These are phyloP conservation scores for Oryza nivara DNA, from an alignment of 176 grass and related monocot genomes.

Conservation along the genomic window DNA sequence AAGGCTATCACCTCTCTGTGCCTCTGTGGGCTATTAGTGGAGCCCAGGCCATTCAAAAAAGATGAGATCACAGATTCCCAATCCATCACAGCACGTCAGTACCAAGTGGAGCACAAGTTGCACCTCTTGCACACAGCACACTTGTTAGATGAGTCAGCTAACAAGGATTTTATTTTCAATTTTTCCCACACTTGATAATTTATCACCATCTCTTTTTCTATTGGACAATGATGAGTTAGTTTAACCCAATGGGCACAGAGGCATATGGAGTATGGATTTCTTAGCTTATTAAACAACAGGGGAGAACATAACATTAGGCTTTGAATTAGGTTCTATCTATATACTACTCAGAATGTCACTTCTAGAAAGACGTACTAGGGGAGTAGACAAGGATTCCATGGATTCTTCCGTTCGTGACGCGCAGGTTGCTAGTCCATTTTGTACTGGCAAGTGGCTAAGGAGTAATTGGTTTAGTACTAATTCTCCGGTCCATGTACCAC, in stretches of 20 bases:
- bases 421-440: background rate
- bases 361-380: background rate
- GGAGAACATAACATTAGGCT: background rate
- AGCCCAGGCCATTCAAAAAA: too few relatives aligned
- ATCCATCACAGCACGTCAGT: background rate
- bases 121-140: background rate
- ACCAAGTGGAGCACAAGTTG: constrained; percentile 1
- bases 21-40: too few relatives aligned
- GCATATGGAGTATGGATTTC: background rate
- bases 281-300: background rate
- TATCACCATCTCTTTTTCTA: background rate
- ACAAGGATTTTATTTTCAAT: background rate
- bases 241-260: background rate
- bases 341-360: background rate
- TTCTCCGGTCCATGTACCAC: background rate
- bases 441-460: background rate
- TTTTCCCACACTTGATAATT: background rate
- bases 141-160: background rate
- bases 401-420: constrained; percentile 1
- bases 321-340: constrained; percentile 4
- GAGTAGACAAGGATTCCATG: background rate
- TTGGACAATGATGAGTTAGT: background rate
- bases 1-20: too few relatives aligned
- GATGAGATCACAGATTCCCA: background rate
- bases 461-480: background rate